phyloP scores from a whole-genome alignment of 75 land plant genomes.

The Adiantum capillusveneris region DNA sequence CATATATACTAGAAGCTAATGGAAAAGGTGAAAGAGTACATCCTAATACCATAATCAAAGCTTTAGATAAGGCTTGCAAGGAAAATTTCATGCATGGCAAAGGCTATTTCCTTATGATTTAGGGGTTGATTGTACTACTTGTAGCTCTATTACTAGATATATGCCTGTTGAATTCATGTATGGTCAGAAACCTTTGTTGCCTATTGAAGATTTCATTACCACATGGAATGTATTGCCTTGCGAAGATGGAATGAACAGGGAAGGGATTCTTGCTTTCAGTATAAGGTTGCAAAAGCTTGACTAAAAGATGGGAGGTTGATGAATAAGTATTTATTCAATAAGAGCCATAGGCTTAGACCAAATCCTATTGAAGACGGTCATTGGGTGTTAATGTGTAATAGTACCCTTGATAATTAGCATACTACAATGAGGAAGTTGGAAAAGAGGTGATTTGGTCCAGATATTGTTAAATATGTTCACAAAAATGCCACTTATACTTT shows the following conservation, averaged over 20 bases:
- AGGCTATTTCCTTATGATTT: conserved; percentile 1
- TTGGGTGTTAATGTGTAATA: too few relatives aligned
- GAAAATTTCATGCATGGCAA: background rate
- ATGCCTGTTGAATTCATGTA: too few relatives aligned
- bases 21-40: conserved; percentile 2
- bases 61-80: conserved; percentile 4
- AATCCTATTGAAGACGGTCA: too few relatives aligned
- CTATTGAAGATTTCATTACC: background rate
- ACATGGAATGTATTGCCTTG: too few relatives aligned
- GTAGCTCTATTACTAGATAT: too few relatives aligned
- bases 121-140: conserved; percentile 4
- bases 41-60: conserved; percentile 1
- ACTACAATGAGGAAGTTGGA: too few relatives aligned
- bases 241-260: conserved; percentile 2
- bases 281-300: background rate
- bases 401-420: too few relatives aligned
- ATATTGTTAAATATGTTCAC: background rate
- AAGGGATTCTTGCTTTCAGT: background rate
- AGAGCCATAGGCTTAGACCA: too few relatives aligned
- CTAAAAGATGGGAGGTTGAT: background rate
- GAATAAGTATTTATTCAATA: background rate
- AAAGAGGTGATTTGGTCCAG: too few relatives aligned
- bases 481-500: conserved; percentile 4
- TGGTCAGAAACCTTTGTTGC: too few relatives aligned
- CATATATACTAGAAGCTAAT: conserved; percentile 2